These are phyloP conservation scores for Cryptococcus neoformans DNA, from an alignment of 1,284 basidiomycete species.

Conservation along the genomic window DNA sequence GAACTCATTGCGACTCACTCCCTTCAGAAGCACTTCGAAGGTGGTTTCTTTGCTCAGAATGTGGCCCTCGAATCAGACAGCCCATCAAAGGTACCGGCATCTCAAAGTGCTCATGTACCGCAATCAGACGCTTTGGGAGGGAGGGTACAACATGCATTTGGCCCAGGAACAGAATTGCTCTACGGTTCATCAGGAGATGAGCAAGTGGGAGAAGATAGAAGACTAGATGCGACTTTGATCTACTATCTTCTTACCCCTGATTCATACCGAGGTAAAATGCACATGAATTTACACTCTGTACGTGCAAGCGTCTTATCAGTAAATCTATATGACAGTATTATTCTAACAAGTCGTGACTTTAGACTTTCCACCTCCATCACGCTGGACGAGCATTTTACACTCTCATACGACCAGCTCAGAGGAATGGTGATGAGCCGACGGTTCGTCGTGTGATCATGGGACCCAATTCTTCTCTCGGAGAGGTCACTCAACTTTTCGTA, in stretches of 20 bases:
- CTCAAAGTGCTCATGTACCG: slow-evolving; percentile 8
- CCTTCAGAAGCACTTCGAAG: slow-evolving; percentile 38
- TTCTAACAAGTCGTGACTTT: too few species aligned
- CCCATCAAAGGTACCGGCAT: slow-evolving; percentile 10
- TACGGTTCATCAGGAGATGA: background rate
- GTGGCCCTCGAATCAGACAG: slow-evolving; percentile 15
- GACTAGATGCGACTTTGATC: slow-evolving; percentile 32
- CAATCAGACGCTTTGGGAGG: slow-evolving; percentile 8
- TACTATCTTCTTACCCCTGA: slow-evolving; percentile 41
- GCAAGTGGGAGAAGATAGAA: background rate
- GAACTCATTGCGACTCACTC: slow-evolving; percentile 25
- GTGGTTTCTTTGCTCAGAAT: slow-evolving; percentile 37
- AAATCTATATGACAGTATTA: too few species aligned
- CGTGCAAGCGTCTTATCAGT: slow-evolving; percentile 3
- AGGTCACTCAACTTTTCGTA: slow-evolving; percentile 42
- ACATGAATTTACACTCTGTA: slow-evolving; percentile 41
- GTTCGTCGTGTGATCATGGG: slow-evolving; percentile 40
- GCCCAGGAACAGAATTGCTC: slow-evolving; percentile 15
- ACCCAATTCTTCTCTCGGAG: slow-evolving; percentile 24
- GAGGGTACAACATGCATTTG: slow-evolving; percentile 15
- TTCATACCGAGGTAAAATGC: slow-evolving; percentile 36
- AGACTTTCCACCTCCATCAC: slow-evolving; percentile 44
- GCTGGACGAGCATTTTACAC: slow-evolving; percentile 43
- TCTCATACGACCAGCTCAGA: slow-evolving; percentile 28
- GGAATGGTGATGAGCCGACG: slow-evolving; percentile 11